A percentile compares a stretch with the other conserved stretches of the same genome.
These are phyloP conservation scores for Tranzscheliella williamsii DNA, from an alignment of 1,284 basidiomycete genomes.

Conservation along the genomic window DNA sequence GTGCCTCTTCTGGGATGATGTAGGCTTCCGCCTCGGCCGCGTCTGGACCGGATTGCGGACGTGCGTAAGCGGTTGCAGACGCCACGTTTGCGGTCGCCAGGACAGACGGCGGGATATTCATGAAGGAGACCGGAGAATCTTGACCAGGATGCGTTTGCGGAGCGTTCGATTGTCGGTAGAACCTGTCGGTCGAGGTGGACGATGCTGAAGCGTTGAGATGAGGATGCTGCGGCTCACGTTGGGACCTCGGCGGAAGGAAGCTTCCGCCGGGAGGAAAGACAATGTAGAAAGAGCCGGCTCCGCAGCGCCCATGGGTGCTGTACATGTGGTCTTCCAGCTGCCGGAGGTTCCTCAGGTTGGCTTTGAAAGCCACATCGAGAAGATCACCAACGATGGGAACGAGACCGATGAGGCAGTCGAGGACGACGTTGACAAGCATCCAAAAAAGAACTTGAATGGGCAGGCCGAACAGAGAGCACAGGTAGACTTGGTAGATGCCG, in stretches of 20 bases:
- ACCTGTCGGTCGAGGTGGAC: too few species aligned
- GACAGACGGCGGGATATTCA: slow-evolving; percentile 17
- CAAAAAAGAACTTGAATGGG: slow-evolving; percentile 37
- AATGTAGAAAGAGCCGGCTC: slow-evolving; percentile 31
- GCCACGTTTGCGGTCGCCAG: background rate
- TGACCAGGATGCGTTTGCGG: too few species aligned
- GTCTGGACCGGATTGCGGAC: background rate
- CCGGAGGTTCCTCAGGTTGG: slow-evolving; percentile 53
- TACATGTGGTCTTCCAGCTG: slow-evolving; percentile 53
- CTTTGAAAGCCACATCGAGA: slow-evolving; percentile 57
- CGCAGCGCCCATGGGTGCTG: slow-evolving; percentile 25
- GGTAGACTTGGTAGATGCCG: slow-evolving; percentile 52
- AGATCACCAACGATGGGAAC: slow-evolving; percentile 58
- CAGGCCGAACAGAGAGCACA: slow-evolving; percentile 53
- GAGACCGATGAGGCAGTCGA: slow-evolving; percentile 54
- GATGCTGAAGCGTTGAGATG: too few species aligned
- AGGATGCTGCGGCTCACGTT: too few species aligned
- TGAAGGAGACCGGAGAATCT: too few species aligned
- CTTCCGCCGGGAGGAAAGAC: slow-evolving; percentile 21
- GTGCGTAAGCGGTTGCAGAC: background rate
- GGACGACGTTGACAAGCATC: slow-evolving; percentile 53
- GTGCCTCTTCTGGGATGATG: slow-evolving; percentile 14
- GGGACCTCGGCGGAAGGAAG: slow-evolving; percentile 7
- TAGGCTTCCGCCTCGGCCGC: slow-evolving; percentile 9
- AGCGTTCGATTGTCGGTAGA: too few species aligned